Evolutionary conservation across 441 rosid genomes (phyloP), one percentile per base, ranked within the genome.

Genomic region (Gossypium gossypioides): DNA sequence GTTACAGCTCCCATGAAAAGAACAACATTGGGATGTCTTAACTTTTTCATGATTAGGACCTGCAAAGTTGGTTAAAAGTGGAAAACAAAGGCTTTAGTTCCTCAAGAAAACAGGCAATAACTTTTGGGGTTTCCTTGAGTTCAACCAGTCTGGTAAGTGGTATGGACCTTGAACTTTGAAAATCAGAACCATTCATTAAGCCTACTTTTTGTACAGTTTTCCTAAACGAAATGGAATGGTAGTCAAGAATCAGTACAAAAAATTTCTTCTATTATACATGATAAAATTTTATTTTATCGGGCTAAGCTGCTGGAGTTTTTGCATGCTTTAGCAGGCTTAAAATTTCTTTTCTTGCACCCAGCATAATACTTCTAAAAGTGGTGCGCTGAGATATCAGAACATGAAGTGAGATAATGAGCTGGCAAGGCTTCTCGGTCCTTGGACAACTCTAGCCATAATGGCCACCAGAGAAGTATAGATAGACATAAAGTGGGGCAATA

Each of bases 1-100:
- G 89, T 87, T 62, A 89, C 85, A 77, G 94, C 94, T 81, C 94
- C 94, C 94, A 89, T 89, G 84, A 87, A 89, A 75, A 89, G 94
- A 80, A 89, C 94, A 73, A 89, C 90, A 79, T 89, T 89, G 24
- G 94, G 94, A 75, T 89, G 94, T 76, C 94, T 84, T 51, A 84
- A 72, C 69, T 68, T 86, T 80, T 77, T 86, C 94, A 89, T 89
- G 76, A 89, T 81, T 29, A 81, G 87, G 71, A 89, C 86, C 94
- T 89, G 75, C 42, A 58, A 71, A 44, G 48, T 71, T 72, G 6
- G 13, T 29, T 22, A 21, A 34, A 50, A 55, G 16, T n/a, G 25
- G 48, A 37, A 62, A 34, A 34, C 25, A 25, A 67, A 27, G 4
- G 42, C 21, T 65, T 64, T 66, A 46, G 70, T 24, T 46, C 18